A percentile compares a stretch with the other conserved stretches of the same genome.
phyloP scores from a whole-genome alignment of 129 eudicot species.

The Dittrichia graveolens region DNA sequence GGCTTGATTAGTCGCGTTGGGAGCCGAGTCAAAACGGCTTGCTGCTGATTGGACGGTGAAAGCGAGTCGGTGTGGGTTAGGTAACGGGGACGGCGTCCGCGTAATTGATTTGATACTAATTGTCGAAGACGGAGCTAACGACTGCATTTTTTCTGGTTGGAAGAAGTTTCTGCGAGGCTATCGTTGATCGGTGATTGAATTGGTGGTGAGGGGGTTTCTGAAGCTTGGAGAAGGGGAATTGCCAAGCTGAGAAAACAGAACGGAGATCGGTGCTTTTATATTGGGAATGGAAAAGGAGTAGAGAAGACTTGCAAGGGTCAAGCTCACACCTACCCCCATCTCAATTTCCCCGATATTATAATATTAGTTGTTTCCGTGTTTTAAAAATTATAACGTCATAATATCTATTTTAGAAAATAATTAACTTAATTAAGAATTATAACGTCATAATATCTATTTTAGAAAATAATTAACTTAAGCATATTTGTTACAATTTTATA shows the following conservation, averaged over 20 bases:
- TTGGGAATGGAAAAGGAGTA: conserved; percentile 18
- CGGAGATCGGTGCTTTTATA: conserved; percentile 46
- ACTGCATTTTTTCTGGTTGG: conserved; percentile 37
- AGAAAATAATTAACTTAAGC: not conserved
- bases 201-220: conserved; percentile 1
- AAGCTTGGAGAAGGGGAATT: conserved; percentile 55
- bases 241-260: conserved; percentile 64
- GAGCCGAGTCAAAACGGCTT: conserved; percentile 51
- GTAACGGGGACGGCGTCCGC: conserved; percentile 30
- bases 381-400: not conserved
- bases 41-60: conserved; percentile 49
- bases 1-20: conserved; percentile 29
- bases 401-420: not conserved
- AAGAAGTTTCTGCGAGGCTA: not conserved
- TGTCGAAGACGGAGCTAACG: conserved; percentile 36
- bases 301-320: conserved; percentile 46
- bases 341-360: not conserved
- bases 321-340: conserved; percentile 61
- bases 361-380: not conserved
- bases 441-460: not conserved
- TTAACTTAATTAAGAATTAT: not conserved
- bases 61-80: conserved; percentile 26
- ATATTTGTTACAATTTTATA: not conserved
- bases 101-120: conserved; percentile 39
- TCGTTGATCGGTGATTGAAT: not conserved